A percentile compares a stretch with the other conserved stretches of the same genome.
Conservation (phyloP, 2,329 filamentous ascomycete genomes). For the Lecanicillium sp. region DNA sequence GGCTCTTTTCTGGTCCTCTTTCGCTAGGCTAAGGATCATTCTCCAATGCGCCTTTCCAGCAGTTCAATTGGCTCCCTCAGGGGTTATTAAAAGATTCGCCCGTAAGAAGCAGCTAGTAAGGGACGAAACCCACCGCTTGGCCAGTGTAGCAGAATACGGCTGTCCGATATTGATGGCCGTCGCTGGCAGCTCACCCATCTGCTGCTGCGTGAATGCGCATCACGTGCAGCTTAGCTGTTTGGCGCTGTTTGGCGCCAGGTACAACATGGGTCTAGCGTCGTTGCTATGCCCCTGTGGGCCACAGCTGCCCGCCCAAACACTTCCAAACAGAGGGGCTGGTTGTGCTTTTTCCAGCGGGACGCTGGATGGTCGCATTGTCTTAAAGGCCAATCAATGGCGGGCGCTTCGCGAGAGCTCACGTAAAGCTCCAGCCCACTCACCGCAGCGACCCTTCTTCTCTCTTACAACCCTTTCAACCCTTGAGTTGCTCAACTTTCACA, state of each 20-base stretch:
- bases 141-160: no score
- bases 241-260: slow-evolving; percentile 1
- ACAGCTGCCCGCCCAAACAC: not conserved
- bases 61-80: no score
- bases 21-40: no score
- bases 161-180: no score
- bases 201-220: no score
- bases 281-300: slow-evolving; percentile 18
- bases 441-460: slow-evolving; percentile 1
- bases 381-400: no score
- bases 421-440: slow-evolving; percentile 8
- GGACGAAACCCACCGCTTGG: no score
- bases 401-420: slow-evolving; percentile 8
- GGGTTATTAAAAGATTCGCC: no score
- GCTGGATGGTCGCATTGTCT: not conserved
- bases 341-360: not conserved
- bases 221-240: slow-evolving; percentile 9
- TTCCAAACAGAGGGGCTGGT: slow-evolving; percentile 7
- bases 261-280: slow-evolving; percentile 17
- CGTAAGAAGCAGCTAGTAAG: no score
- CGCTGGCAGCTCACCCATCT: no score
- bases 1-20: no score
- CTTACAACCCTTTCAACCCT: slow-evolving; percentile 3
- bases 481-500: not conserved
- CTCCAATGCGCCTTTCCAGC: no score